Percentiles rank a stretch among this genome's conserved stretches.
Conservation (phyloP, 2,329 filamentous ascomycete genomes). For the Taxawa tesnikishii region DNA sequence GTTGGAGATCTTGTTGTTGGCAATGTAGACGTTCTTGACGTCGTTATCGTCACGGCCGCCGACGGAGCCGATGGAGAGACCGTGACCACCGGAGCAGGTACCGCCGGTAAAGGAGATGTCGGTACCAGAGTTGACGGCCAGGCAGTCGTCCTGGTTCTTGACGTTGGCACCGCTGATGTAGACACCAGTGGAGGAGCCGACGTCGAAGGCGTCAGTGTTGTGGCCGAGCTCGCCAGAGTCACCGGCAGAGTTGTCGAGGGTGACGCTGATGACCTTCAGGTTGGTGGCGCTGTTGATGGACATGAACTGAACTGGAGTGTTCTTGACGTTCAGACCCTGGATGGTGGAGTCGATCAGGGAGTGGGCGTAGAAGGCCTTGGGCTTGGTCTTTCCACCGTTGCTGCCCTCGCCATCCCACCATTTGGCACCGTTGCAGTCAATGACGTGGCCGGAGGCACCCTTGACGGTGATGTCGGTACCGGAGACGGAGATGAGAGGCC, state of each 20-base stretch:
- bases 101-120: slow-evolving; percentile 29
- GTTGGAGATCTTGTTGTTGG: slow-evolving; percentile 35
- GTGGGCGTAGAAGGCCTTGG: slow-evolving; percentile 50
- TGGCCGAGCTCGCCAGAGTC: slow-evolving; percentile 19
- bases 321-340: slow-evolving; percentile 37
- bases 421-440: slow-evolving; percentile 43
- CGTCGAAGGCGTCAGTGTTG: slow-evolving; percentile 19
- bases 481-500: slow-evolving; percentile 49
- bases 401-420: slow-evolving; percentile 52
- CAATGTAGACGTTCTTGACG: slow-evolving; percentile 34
- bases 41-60: slow-evolving; percentile 40
- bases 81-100: slow-evolving; percentile 38
- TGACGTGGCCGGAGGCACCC: slow-evolving; percentile 38
- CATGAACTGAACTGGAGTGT: slow-evolving; percentile 43
- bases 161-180: slow-evolving; percentile 14
- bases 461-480: slow-evolving; percentile 44
- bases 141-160: slow-evolving; percentile 18
- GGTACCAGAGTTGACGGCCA: slow-evolving; percentile 22
- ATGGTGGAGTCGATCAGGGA: slow-evolving; percentile 39
- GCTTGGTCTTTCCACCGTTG: slow-evolving; percentile 51
- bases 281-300: slow-evolving; percentile 30
- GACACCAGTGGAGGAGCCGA: slow-evolving; percentile 12
- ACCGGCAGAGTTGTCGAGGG: slow-evolving; percentile 46
- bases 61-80: slow-evolving; percentile 43
- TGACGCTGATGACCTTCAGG: slow-evolving; percentile 36